Base-by-base conservation (phyloP, 1,284 basidiomycete species). In the Sanghuangporus sanghuang region DNA sequence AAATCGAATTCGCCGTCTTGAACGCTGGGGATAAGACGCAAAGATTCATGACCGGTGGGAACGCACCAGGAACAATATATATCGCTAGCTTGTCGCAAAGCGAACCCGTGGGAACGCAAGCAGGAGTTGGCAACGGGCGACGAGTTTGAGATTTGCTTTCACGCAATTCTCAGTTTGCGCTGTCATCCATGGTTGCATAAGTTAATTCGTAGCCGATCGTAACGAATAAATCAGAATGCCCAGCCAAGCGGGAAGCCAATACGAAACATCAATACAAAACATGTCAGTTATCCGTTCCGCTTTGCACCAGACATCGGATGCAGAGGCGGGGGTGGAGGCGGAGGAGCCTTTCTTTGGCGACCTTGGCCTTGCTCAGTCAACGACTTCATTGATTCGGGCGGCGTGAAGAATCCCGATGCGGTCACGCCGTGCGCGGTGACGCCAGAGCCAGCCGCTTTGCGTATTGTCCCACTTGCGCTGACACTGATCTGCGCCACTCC, bases 361-460 rank as follows among this genome's bases (percentile, higher is more conserved):
- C 71, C 70, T n/a, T 46, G 27, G 12, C 52, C 40, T 53, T 50
- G 49, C 49, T 48, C 32, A 44, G 55, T 62, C 18, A 49, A n/a
- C 7, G 40, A 57, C 18, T 38, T 35, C 14, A 12, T 46, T 23
- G 63, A 58, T 9, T 36, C 59, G 1, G 86, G 85, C 1, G 87
- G 77, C n/a, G 79, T 76, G 71, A 92, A 92, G 71, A 92, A 92
- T 0, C 90, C 90, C 39, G 78, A 80, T 36, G 88, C 89, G 36
- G 86, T 90, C 59, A 92, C 79, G 21, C 88, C 81, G 53, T 87
- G 71, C 32, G 89, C 86, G 73, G 87, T 85, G 56, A 91, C 89
- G 32, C 81, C 86, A 36, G 87, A 82, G 14, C 86, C 90, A 61
- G 76, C 76, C 52, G 81, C 75, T 76, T 90, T 90, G 69, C 81